Evolutionary conservation across 2,329 filamentous ascomycete species (phyloP), one percentile per base, ranked within the genome.

Genomic region (Hyphodiscus sp.): DNA sequence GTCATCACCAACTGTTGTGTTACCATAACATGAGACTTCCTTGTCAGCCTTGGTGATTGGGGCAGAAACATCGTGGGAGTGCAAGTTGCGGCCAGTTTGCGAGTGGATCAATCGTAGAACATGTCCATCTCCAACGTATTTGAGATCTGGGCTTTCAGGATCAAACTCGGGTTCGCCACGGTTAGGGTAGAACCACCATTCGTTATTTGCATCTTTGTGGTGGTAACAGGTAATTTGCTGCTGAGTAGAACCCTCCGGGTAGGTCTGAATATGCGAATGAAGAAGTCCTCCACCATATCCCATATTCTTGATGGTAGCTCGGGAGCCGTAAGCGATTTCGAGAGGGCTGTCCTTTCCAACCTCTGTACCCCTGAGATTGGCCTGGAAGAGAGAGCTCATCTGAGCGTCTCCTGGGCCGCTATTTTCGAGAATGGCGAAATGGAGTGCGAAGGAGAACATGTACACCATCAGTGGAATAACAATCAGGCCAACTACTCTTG

Each of bases 201-300:
- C 94, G 70, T 99, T 99, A 81, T 99, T 99, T 70, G 92, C 81
- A 76, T 99, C 94, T 71, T 99, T 99, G 79, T 99, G 94, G 74
- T 99, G 94, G 74, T 99, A 99, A 78, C 95, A 99, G 58, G 94
- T 99, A 58, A 99, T 86, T 71, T 99, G 94, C 72, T 99, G 95
- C 73, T 99, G 94, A 50, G 75, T 76, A 41, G 94, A 97, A 30
- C 92, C 94, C 68, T 96, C 91, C 0, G 92, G 92, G 69, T 90
- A 97, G 9, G 91, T 96, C 73, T 97, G 92, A 58, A 96, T 82
- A 76, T 97, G 94, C 43, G 91, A 96, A 74, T 97, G 92, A 45
- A 97, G 84, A 38, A 99, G 83, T 69, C 94, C 94, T 68, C 94
- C 94, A 56, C 94, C 94, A 65, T 99, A 99, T 30, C 94, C 94